A percentile compares a stretch with the other conserved stretches of the same genome.
Conservation (phyloP, 495 filamentous ascomycete species). For the Tricharina praecox region DNA sequence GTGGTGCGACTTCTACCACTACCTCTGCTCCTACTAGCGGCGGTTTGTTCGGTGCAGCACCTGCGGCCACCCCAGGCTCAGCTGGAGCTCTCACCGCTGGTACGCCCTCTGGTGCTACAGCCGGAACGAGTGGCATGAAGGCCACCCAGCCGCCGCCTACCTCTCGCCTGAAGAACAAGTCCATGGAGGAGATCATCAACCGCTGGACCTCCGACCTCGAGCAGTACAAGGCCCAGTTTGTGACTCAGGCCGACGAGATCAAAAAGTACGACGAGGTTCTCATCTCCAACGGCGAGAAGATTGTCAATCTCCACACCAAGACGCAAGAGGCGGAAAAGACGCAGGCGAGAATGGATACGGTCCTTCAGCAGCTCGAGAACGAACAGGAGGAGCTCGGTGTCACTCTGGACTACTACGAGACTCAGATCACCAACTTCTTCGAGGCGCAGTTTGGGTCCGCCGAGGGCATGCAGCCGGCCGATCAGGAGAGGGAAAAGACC, state of each 20-base stretch:
- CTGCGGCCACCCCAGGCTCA: slow-evolving; percentile 10
- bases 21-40: slow-evolving; percentile 8
- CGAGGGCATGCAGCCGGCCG: slow-evolving; percentile 65
- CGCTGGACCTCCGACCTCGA: slow-evolving; percentile 87
- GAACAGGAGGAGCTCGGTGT: slow-evolving; percentile 75
- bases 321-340: slow-evolving; percentile 84
- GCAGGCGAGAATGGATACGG: slow-evolving; percentile 77
- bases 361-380: slow-evolving; percentile 68
- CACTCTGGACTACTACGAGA: slow-evolving; percentile 79
- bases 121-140: not conserved
- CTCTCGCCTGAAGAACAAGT: slow-evolving; percentile 88
- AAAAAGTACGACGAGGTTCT: slow-evolving; percentile 80
- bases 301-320: slow-evolving; percentile 68
- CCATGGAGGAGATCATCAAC: slow-evolving; percentile 99
- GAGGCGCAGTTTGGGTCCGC: slow-evolving; percentile 46
- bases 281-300: slow-evolving; percentile 82
- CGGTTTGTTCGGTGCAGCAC: slow-evolving; percentile 12
- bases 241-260: slow-evolving; percentile 68
- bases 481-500: slow-evolving; percentile 86
- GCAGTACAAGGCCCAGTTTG: slow-evolving; percentile 92
- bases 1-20: slow-evolving; percentile 9
- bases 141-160: slow-evolving; percentile 18
- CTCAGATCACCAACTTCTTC: slow-evolving; percentile 73
- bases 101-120: slow-evolving; percentile 6
- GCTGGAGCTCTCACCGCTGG: slow-evolving; percentile 19